phyloP scores from a whole-genome alignment of 202 grass and related monocot species.

The Panicum virgatum region DNA sequence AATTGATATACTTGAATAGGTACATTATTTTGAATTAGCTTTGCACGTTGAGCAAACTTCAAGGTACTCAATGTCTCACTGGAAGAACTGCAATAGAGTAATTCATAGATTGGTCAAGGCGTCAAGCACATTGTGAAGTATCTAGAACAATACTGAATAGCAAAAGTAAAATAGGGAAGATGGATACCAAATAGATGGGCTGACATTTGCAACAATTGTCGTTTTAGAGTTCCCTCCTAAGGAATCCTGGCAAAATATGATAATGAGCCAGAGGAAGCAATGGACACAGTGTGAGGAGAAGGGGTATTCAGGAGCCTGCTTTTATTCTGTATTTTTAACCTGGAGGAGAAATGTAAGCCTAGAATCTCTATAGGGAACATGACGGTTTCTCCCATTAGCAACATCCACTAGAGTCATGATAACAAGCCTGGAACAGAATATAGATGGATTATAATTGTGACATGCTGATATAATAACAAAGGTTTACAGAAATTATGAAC shows the following conservation, averaged over 20 bases:
- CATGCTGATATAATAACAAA: conserved; percentile 1
- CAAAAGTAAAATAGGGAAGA: conserved; percentile 17
- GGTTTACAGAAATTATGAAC: not conserved
- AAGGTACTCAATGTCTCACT: conserved; percentile 94
- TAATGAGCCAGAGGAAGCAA: conserved; percentile 31
- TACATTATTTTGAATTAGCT: conserved; percentile 99
- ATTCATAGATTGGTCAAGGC: conserved; percentile 12
- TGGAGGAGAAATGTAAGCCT: conserved; percentile 97
- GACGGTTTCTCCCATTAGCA: conserved; percentile 83
- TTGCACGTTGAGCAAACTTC: conserved; percentile 94
- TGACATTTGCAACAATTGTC: conserved; percentile 84
- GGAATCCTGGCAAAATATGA: conserved; percentile 67
- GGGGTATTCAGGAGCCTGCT: no score
- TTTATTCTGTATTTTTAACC: conserved; percentile 52
- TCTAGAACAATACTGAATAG: not conserved
- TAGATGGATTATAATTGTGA: conserved; percentile 16
- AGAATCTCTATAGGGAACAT: conserved; percentile 96
- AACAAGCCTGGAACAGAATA: conserved; percentile 68
- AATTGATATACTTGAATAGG: not conserved
- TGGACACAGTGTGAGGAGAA: not conserved
- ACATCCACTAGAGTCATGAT: conserved; percentile 95
- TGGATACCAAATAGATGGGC: conserved; percentile 86
- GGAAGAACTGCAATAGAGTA: conserved; percentile 65
- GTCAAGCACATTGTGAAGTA: conserved; percentile 20
- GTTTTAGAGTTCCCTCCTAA: conserved; percentile 97